phyloP scores from a whole-genome alignment of 352 stramenopile genomes.

The Phytophthora sp. region DNA sequence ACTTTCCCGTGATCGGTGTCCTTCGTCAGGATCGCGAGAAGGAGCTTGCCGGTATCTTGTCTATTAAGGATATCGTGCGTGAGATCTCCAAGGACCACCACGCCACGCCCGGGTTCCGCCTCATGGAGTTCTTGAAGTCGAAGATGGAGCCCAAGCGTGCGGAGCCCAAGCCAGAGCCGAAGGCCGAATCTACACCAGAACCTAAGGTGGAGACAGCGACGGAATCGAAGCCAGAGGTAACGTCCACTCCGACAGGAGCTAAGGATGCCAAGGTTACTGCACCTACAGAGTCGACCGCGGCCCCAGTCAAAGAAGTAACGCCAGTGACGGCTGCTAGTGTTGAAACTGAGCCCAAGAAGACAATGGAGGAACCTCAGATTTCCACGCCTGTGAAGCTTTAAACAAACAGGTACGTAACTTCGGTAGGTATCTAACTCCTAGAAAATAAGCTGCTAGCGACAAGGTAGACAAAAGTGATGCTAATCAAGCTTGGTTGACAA shows the following conservation, averaged over 20 bases:
- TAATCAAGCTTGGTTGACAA: too few species aligned
- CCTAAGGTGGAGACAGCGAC: conserved; percentile 14
- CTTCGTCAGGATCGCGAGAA: conserved; percentile 81
- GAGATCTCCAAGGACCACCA: conserved; percentile 85
- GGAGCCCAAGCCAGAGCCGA: conserved; percentile 35
- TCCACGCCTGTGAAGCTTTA: conserved; percentile 24
- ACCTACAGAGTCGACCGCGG: conserved; percentile 2
- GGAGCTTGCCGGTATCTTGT: conserved; percentile 81
- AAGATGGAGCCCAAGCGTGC: conserved; percentile 63
- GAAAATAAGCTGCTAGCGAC: conserved; percentile 17
- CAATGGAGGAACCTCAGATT: conserved; percentile 17
- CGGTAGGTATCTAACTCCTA: conserved; percentile 17
- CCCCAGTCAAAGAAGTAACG: conserved; percentile 12
- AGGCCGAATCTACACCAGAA: conserved; percentile 22
- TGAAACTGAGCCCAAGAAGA: conserved; percentile 15
- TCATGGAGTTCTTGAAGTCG: conserved; percentile 90
- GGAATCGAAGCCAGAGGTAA: conserved; percentile 24
- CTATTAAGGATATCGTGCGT: conserved; percentile 87
- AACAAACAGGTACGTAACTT: conserved; percentile 1
- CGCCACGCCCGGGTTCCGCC: conserved; percentile 71
- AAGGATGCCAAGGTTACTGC: conserved; percentile 18
- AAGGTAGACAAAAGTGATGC: too few species aligned
- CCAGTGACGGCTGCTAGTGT: conserved; percentile 4
- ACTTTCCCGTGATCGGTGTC: conserved; percentile 82
- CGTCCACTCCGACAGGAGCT: conserved; percentile 8